Conservation (phyloP, 139 green algal species). For the Chara braunii region DNA sequence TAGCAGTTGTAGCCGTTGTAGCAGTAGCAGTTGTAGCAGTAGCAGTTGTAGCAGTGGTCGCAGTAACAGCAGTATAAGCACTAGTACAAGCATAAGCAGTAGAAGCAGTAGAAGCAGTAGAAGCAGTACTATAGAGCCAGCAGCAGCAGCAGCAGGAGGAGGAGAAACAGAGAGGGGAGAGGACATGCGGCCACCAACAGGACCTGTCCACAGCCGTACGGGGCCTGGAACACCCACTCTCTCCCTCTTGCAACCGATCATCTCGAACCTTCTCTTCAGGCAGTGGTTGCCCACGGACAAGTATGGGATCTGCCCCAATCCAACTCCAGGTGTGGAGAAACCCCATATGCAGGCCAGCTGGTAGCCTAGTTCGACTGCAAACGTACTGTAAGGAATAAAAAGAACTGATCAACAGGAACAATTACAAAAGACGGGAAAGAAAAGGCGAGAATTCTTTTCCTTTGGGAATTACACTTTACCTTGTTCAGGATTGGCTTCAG, state of each 20-base stretch:
- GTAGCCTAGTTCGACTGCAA: no score
- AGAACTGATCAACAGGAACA: neutral
- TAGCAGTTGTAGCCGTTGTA: constrained; percentile 3
- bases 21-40: no score
- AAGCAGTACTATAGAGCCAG: neutral
- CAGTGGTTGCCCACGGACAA: no score
- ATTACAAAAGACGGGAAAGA: neutral
- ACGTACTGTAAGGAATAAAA: neutral
- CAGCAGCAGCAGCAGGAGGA: neutral
- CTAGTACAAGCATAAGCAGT: neutral
- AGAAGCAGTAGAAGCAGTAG: no score
- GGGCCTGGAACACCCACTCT: no score
- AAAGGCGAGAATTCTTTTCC: neutral
- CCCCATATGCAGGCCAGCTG: no score
- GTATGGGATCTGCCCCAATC: no score
- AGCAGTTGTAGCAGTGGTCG: neutral
- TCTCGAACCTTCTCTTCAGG: no score
- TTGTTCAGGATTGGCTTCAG: constrained; percentile 93
- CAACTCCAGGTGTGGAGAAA: no score
- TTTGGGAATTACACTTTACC: constrained; percentile 23
- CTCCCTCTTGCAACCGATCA: no score
- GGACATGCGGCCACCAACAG: neutral
- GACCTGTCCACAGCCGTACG: no score
- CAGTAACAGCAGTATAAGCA: neutral
- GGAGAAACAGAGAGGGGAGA: neutral